Percentiles rank a stretch among this genome's conserved stretches.
Evolutionary conservation across 176 grass and related monocot genomes (phyloP).

Genomic region (Zea luxurians): DNA sequence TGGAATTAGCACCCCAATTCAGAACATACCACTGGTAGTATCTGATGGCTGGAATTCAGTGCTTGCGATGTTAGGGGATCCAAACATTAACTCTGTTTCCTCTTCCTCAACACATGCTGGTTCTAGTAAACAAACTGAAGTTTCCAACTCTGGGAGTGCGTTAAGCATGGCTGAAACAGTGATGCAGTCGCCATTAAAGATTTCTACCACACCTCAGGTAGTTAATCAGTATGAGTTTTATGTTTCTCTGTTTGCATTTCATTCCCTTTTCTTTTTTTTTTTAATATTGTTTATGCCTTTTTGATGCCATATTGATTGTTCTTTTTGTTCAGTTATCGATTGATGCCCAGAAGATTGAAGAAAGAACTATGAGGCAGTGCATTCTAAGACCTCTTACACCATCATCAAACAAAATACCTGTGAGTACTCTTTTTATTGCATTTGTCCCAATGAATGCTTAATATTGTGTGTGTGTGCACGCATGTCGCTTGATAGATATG

Average conservation of each 20-base stretch:
- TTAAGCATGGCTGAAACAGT: slow-evolving; percentile 82
- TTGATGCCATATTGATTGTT: background rate
- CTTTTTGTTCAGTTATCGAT: slow-evolving; percentile 49
- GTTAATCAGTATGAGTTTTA: slow-evolving; percentile 12
- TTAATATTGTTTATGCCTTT: slow-evolving; percentile 1
- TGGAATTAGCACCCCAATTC: slow-evolving; percentile 64
- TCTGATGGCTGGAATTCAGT: slow-evolving; percentile 57
- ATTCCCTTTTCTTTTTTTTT: background rate
- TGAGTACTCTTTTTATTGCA: slow-evolving; percentile 37
- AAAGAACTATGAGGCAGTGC: slow-evolving; percentile 58
- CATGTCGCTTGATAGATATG: background rate
- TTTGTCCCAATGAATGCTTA: slow-evolving; percentile 5
- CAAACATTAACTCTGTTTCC: slow-evolving; percentile 35
- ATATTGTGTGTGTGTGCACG: slow-evolving; percentile 1
- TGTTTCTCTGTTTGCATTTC: slow-evolving; percentile 6
- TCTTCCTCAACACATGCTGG: slow-evolving; percentile 31
- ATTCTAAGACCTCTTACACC: slow-evolving; percentile 68
- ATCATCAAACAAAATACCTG: slow-evolving; percentile 61
- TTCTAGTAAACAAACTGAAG: slow-evolving; percentile 38
- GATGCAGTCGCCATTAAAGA: slow-evolving; percentile 57
- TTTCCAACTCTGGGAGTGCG: slow-evolving; percentile 21
- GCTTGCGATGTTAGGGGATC: slow-evolving; percentile 47
- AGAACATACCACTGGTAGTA: slow-evolving; percentile 47
- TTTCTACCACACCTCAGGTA: slow-evolving; percentile 60
- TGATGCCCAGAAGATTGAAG: slow-evolving; percentile 74